These are phyloP conservation scores for Sindora glabra DNA, from an alignment of 306 rosid species.

Conservation along the genomic window DNA sequence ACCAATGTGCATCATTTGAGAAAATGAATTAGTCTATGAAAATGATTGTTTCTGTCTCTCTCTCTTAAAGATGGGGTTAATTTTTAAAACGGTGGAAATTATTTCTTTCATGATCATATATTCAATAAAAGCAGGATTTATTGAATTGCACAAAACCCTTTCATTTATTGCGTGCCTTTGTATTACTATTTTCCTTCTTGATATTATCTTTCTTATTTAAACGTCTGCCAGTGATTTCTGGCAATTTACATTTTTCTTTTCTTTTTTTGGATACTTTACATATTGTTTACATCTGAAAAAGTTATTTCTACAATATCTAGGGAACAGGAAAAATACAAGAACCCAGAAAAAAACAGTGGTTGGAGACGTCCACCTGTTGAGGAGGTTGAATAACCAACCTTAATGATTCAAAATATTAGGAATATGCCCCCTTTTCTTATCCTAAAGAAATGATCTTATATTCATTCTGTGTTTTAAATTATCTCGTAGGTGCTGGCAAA, in stretches of 20 bases:
- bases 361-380: conserved; percentile 89
- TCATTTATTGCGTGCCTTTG: too few species aligned
- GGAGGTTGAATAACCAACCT: conserved; percentile 52
- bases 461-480: conserved; percentile 7
- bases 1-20: background rate
- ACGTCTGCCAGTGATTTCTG: background rate
- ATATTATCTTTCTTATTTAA: background rate
- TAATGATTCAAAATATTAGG: conserved; percentile 7
- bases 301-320: conserved; percentile 27
- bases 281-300: conserved; percentile 15
- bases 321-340: conserved; percentile 82
- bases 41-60: background rate
- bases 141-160: too few species aligned
- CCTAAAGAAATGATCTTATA: background rate
- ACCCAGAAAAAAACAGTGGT: conserved; percentile 41
- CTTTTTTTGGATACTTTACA: background rate
- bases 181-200: background rate
- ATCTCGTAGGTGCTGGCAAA: conserved; percentile 65
- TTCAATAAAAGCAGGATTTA: too few species aligned
- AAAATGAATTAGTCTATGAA: background rate
- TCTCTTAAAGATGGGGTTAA: too few species aligned
- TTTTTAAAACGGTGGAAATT: too few species aligned
- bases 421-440: conserved; percentile 2
- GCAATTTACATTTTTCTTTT: background rate
- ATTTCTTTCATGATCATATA: too few species aligned